These are phyloP conservation scores for Saururus chinensis DNA, from an alignment of 164 flowering plant genomes.

Conservation along the genomic window DNA sequence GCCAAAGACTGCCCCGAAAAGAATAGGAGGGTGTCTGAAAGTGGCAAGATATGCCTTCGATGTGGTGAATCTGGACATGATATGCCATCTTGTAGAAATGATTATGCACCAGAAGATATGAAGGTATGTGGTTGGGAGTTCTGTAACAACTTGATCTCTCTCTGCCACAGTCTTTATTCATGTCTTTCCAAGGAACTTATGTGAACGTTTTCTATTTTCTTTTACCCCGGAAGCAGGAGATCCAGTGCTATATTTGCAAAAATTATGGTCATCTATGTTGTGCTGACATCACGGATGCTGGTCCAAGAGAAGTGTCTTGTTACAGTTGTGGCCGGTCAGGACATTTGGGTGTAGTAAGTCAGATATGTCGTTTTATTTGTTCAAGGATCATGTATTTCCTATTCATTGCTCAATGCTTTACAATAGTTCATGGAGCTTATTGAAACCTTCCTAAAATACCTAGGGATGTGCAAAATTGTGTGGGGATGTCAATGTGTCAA, in stretches of 20 bases:
- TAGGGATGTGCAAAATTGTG: slow-evolving; percentile 50
- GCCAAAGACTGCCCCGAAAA: slow-evolving; percentile 76
- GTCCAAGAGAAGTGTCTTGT: slow-evolving; percentile 50
- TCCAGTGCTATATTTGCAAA: slow-evolving; percentile 72
- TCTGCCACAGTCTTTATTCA: background rate
- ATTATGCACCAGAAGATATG: slow-evolving; percentile 48
- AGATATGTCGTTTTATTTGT: background rate
- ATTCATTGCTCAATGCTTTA: background rate
- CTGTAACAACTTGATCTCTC: background rate
- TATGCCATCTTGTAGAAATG: slow-evolving; percentile 37
- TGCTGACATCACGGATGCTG: slow-evolving; percentile 21
- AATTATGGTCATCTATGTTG: slow-evolving; percentile 81
- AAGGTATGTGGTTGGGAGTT: slow-evolving; percentile 33
- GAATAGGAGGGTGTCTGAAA: slow-evolving; percentile 12
- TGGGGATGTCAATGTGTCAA: slow-evolving; percentile 27
- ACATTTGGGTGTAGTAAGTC: slow-evolving; percentile 75
- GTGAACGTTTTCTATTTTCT: background rate
- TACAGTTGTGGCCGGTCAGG: slow-evolving; percentile 81
- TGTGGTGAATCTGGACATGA: slow-evolving; percentile 64
- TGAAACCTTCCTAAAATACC: background rate
- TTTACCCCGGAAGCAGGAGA: slow-evolving; percentile 34
- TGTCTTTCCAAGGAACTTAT: background rate
- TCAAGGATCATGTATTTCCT: background rate
- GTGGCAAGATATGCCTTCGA: slow-evolving; percentile 47
- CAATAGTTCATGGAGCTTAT: slow-evolving; percentile 1